Percentiles rank a stretch among this genome's conserved stretches.
phyloP scores from a whole-genome alignment of 2,329 filamentous ascomycete genomes.

The Colletotrichum tabaci region DNA sequence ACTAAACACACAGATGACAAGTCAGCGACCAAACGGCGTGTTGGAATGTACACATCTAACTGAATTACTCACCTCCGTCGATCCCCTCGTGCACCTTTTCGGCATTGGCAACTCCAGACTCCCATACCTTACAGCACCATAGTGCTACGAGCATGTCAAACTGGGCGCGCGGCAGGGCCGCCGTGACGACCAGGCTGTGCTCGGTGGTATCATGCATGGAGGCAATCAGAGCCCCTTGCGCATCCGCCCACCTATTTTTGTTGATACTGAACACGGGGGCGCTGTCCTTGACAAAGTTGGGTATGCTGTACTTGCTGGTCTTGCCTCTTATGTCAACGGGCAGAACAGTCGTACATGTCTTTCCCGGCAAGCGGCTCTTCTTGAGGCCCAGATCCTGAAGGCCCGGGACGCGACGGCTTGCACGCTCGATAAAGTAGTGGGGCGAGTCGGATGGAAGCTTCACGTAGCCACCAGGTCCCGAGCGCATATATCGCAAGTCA shows the following conservation, averaged over 20 bases:
- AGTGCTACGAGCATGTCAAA: slow-evolving; percentile 22
- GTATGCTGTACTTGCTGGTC: slow-evolving; percentile 18
- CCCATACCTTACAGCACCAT: slow-evolving; percentile 25
- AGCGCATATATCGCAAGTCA: slow-evolving; percentile 24
- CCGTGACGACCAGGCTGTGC: slow-evolving; percentile 15
- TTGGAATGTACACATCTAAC: background rate
- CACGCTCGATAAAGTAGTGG: slow-evolving; percentile 13
- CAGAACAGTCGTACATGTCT: background rate
- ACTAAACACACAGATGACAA: background rate
- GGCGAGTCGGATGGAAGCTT: slow-evolving; percentile 27
- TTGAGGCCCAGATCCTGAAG: slow-evolving; percentile 21
- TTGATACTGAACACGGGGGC: slow-evolving; percentile 11
- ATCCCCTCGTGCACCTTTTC: slow-evolving; percentile 28
- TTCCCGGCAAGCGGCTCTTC: slow-evolving; percentile 17
- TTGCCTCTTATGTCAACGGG: slow-evolving; percentile 14
- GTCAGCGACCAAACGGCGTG: slow-evolving; percentile 9
- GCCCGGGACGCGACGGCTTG: slow-evolving; percentile 5
- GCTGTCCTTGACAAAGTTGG: slow-evolving; percentile 20
- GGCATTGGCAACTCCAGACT: slow-evolving; percentile 22
- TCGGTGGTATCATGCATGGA: slow-evolving; percentile 16
- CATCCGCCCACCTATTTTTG: slow-evolving; percentile 5
- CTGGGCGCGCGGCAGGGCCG: slow-evolving; percentile 4
- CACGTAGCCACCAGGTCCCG: slow-evolving; percentile 8
- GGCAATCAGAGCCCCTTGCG: slow-evolving; percentile 3
- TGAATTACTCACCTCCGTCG: slow-evolving; percentile 16